Base-by-base conservation (phyloP, 306 rosid species). In the Betula pendula region DNA sequence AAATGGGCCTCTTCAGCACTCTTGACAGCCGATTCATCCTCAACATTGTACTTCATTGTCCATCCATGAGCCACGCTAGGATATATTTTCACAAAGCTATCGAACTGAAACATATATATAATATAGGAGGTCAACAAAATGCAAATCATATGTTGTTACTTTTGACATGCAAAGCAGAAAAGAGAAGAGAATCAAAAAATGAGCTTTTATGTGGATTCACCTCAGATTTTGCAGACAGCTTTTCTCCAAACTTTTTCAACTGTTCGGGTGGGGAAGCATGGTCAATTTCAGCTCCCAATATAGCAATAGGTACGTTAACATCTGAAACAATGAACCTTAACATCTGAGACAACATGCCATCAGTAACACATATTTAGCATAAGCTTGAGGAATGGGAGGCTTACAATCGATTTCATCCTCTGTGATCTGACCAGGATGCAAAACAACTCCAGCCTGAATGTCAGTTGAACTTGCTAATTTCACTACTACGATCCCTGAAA, bases 81-180 rank as follows among this genome's bases (percentile, higher is more conserved):
- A 77, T 78, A 91, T 77, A 86, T 56, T 77, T 89, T 91, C 78
- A 89, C 90, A 69, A 83, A 87, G 78, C 87, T 77, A 43, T 86
- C 87, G 14, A 85, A 49, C 97, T 89, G 72, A 33, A 14, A 74
- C 10, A 65, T 3, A 19, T 14, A 35, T 14, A 35, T 65, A 33
- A 29, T n/a, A 35, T 67, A 66, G 43, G 20, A 58, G 44, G 50
- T 67, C 29, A 35, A 35, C 6, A 35, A 65, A 17, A 35, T 33
- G 45, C 24, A 65, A 65, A 1, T 35, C 22, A 33, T 8, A 3
- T 9, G 25, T 35, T 16, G 38, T 25, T 15, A 29, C n/a, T 15
- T 62, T 31, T 19, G 17, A 17, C 25, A 65, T 1, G 8, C 13
- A 8, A 65, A 65, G 70, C 24, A 65, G 27, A 35, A 33, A 19